Conservation (phyloP, 176 grass and related monocot genomes). For the barley (Hordeum vulgare) region DNA sequence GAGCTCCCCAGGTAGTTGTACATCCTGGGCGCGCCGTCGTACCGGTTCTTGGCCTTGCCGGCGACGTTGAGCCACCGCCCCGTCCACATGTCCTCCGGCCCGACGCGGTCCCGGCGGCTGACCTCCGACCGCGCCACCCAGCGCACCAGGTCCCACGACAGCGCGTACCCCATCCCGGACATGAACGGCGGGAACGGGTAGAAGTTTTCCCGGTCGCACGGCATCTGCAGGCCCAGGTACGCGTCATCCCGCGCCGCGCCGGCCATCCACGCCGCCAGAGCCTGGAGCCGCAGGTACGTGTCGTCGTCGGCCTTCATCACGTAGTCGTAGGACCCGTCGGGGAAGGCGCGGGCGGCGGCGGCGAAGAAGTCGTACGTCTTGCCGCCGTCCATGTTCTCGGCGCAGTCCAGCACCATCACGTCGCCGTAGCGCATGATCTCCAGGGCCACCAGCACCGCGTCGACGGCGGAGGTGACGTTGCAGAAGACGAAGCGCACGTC, state of each 20-base stretch:
- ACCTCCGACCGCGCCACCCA: slow-evolving; percentile 57
- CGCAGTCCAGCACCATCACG: slow-evolving; percentile 58
- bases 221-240: slow-evolving; percentile 63
- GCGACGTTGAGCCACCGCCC: slow-evolving; percentile 71
- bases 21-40: slow-evolving; percentile 51
- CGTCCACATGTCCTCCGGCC: slow-evolving; percentile 74
- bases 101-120: slow-evolving; percentile 24
- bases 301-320: slow-evolving; percentile 91
- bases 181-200: slow-evolving; percentile 80
- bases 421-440: slow-evolving; percentile 50
- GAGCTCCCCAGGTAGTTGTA: slow-evolving; percentile 59
- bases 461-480: slow-evolving; percentile 56
- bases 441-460: slow-evolving; percentile 46
- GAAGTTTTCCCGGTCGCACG: slow-evolving; percentile 59
- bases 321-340: slow-evolving; percentile 43
- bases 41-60: slow-evolving; percentile 61
- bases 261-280: slow-evolving; percentile 31
- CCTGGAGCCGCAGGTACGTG: slow-evolving; percentile 50
- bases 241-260: slow-evolving; percentile 42
- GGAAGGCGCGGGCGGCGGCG: slow-evolving; percentile 23
- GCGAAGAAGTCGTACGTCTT: slow-evolving; percentile 78
- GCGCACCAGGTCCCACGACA: slow-evolving; percentile 73
- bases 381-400: slow-evolving; percentile 78
- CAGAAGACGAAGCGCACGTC: slow-evolving; percentile 78
- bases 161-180: slow-evolving; percentile 76